Percentiles rank a stretch among this genome's conserved stretches.
Evolutionary conservation across 1,284 basidiomycete genomes (phyloP).

Genomic region (Rhodotorula sp.): DNA sequence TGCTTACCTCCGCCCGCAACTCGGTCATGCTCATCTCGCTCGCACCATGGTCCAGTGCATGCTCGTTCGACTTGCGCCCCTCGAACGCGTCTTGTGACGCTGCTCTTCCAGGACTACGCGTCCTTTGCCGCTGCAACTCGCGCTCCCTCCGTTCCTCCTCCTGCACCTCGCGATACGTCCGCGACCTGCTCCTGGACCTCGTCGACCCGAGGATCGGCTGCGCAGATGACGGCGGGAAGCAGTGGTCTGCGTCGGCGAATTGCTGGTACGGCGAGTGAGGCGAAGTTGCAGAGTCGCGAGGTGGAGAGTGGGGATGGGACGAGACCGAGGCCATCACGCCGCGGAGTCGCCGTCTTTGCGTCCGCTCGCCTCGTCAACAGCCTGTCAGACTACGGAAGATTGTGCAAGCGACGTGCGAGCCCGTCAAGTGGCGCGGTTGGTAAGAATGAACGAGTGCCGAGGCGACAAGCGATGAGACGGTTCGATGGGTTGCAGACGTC

Average conservation of each 20-base stretch:
- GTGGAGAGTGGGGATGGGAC: neutral
- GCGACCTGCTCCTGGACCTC: conserved; percentile 8
- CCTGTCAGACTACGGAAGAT: too few relatives aligned
- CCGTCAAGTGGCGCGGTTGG: too few relatives aligned
- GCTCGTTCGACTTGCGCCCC: neutral
- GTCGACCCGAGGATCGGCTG: neutral
- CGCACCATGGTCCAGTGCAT: neutral
- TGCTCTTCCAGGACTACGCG: neutral
- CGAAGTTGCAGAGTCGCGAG: neutral
- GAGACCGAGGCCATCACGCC: neutral
- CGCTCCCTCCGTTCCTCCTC: conserved; percentile 17
- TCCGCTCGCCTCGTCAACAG: too few relatives aligned
- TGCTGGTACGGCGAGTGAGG: neutral
- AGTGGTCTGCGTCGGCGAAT: conserved; percentile 17
- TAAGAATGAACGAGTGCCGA: too few relatives aligned
- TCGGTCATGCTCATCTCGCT: conserved; percentile 19
- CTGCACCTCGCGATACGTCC: conserved; percentile 23
- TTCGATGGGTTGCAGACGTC: too few relatives aligned
- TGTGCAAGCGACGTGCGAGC: too few relatives aligned
- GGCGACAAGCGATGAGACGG: too few relatives aligned
- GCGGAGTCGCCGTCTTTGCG: too few relatives aligned
- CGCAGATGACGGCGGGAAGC: conserved; percentile 12
- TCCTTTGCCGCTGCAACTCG: neutral
- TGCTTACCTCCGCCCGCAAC: conserved; percentile 32
- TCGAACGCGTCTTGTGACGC: neutral